These are phyloP conservation scores for Metschnikowia hibisci DNA, from an alignment of 805 yeast genomes.

Conservation along the genomic window DNA sequence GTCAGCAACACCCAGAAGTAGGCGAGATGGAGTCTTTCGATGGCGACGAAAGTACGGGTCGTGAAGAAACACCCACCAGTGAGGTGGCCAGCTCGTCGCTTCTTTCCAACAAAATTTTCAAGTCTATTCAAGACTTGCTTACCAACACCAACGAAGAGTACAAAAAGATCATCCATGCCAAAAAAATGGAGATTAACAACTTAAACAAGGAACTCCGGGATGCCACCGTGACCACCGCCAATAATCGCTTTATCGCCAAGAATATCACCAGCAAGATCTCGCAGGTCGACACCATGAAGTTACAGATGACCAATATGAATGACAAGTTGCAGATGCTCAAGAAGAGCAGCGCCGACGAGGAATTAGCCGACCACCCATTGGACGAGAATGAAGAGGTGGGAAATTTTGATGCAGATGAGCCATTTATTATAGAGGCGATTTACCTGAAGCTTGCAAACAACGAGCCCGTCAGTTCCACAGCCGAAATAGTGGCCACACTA, in stretches of 20 bases:
- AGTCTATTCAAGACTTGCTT: constrained; percentile 38
- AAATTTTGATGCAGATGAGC: constrained; percentile 83
- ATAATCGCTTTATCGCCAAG: constrained; percentile 35
- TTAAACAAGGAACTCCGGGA: constrained; percentile 37
- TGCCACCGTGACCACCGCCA: constrained; percentile 40
- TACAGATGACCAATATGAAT: constrained; percentile 39
- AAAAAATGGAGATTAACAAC: constrained; percentile 32
- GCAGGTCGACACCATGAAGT: constrained; percentile 48
- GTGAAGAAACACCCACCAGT: constrained; percentile 9
- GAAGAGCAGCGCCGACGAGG: constrained; percentile 21
- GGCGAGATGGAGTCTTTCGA: constrained; percentile 12
- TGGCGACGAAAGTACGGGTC: not conserved
- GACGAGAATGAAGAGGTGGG: constrained; percentile 60
- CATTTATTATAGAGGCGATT: constrained; percentile 67
- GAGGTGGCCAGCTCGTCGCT: constrained; percentile 13
- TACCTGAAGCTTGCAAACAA: constrained; percentile 45
- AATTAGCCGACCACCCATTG: constrained; percentile 30
- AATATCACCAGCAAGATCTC: constrained; percentile 35
- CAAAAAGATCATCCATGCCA: constrained; percentile 33
- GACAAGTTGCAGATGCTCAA: constrained; percentile 32
- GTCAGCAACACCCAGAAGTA: constrained; percentile 13
- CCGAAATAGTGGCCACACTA: constrained; percentile 28
- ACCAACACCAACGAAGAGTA: constrained; percentile 37
- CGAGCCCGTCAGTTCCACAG: constrained; percentile 25
- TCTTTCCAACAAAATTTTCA: constrained; percentile 32